phyloP scores from a whole-genome alignment of 345 rosid species.

The Eucalyptus globulus region DNA sequence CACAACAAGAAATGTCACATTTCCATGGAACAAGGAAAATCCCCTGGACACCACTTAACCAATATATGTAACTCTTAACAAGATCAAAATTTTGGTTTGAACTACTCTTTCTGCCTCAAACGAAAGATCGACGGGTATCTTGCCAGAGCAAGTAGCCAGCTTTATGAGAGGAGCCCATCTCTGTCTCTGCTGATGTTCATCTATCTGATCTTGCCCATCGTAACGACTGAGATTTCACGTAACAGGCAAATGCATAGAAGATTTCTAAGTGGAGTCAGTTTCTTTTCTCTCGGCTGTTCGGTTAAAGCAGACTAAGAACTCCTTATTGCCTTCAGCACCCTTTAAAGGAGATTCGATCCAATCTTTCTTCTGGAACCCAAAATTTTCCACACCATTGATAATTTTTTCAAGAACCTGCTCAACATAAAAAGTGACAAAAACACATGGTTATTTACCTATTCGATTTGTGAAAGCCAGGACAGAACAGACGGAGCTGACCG shows the following conservation, averaged over 20 bases:
- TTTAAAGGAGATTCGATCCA: constrained; percentile 87
- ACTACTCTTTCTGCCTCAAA: background rate
- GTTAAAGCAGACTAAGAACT: constrained; percentile 68
- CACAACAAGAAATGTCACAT: background rate
- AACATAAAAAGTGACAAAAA: background rate
- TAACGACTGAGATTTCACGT: background rate
- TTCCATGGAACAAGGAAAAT: background rate
- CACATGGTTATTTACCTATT: background rate
- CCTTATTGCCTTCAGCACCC: constrained; percentile 89
- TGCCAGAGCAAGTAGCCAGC: background rate
- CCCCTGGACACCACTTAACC: background rate
- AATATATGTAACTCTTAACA: background rate
- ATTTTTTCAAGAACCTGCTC: constrained; percentile 74
- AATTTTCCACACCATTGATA: constrained; percentile 59
- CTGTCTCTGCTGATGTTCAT: background rate
- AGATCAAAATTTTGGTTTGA: background rate
- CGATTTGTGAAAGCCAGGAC: background rate
- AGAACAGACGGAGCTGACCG: background rate
- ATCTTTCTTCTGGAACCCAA: constrained; percentile 61
- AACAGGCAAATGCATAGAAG: background rate
- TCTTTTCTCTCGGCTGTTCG: constrained; percentile 3
- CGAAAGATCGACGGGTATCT: rapidly evolving
- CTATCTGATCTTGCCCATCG: background rate
- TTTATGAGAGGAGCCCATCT: background rate
- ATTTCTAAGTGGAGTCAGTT: background rate